Evolutionary conservation across 495 filamentous ascomycete genomes (phyloP), one percentile per base, ranked within the genome.

Genomic region (Immersiella caudata): DNA sequence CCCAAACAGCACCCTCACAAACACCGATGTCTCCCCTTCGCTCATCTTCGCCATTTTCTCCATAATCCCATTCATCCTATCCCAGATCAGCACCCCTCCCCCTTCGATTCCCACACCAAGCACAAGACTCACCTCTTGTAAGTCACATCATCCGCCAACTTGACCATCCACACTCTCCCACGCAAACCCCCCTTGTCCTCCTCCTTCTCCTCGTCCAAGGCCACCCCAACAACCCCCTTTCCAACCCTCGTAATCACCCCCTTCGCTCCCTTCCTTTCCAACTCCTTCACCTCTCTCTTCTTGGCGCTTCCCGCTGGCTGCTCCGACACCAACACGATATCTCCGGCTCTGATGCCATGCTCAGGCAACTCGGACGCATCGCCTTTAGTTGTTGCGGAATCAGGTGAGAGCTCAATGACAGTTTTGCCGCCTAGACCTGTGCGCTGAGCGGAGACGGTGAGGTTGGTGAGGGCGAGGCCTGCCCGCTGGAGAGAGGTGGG

Each of bases 141-240:
- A 46, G 93, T 97, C 69, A 97, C 89, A 80, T 98, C 96, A 78
- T 98, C 97, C 18, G 95, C 93, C 73, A 98, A 80, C 81, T 98
- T 98, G 22, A 99, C 89, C 33, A 88, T 71, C 88, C 86, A 89
- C 35, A 89, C 73, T 59, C 89, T 49, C 81, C 92, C 67, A 93
- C 85, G 22, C 87, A 89, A 55, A 94, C 84, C 62, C 60, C 83
- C 85, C 3, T 88, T 70, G 83, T 84, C 12, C 86, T 87, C 18
- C 64, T 89, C 83, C 54, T 87, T 87, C 71, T 81, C 85, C 69
- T 80, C 85, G 60, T 84, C 88, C 56, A 90, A 83, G 40, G 89
- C 92, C 56, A 97, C 87, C 11, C 88, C 89, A 50, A 97, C 85
- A 55, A 84, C 84, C 1, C 89, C 77, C 57, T 78, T 83, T 64